Evolutionary conservation across 441 rosid genomes (phyloP).

Genomic region (Arabidopsis lyrata): DNA sequence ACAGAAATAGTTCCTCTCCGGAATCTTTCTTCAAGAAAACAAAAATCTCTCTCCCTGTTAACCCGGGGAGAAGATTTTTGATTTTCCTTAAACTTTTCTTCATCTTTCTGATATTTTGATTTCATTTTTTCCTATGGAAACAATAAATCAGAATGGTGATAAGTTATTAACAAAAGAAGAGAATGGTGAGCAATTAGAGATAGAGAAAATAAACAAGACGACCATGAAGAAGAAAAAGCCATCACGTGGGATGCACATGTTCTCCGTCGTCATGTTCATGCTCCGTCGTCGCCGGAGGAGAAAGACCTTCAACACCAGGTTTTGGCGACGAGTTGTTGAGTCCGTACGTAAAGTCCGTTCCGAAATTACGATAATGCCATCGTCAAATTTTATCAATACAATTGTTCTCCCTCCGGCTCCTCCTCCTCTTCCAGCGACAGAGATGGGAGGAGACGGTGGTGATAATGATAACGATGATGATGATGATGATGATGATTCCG

Average conservation of each 20-base stretch:
- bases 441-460: neutral
- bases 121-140: conserved; percentile 27
- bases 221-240: conserved; percentile 40
- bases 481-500: neutral
- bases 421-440: neutral
- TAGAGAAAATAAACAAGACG: conserved; percentile 31
- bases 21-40: neutral
- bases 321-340: conserved; percentile 56
- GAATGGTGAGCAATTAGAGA: conserved; percentile 29
- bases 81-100: neutral
- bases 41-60: conserved; percentile 36
- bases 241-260: conserved; percentile 51
- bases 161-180: neutral
- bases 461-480: neutral
- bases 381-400: conserved; percentile 31
- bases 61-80: conserved; percentile 31
- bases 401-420: conserved; percentile 40
- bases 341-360: conserved; percentile 52
- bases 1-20: conserved; percentile 6
- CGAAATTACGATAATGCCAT: conserved; percentile 35
- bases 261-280: conserved; percentile 56
- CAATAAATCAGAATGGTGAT: conserved; percentile 23
- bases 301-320: conserved; percentile 42
- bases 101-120: conserved; percentile 25
- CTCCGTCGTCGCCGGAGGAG: conserved; percentile 51